phyloP scores from a whole-genome alignment of 2,329 filamentous ascomycete genomes.

The Fulvia fulva region DNA sequence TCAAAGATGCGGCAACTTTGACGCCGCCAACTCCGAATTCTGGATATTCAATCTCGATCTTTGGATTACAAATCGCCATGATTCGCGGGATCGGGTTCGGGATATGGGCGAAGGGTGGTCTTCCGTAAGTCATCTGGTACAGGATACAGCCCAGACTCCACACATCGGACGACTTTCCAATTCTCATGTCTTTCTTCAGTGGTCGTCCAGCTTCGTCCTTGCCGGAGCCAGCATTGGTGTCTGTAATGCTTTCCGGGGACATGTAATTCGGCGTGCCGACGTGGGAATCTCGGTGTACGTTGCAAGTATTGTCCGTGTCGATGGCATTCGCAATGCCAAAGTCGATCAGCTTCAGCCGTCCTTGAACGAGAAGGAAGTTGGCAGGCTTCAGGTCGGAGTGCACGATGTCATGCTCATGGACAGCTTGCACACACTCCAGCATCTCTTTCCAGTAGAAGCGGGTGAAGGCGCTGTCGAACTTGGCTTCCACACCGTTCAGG shows the following conservation, averaged over 20 bases:
- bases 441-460: conserved; percentile 99
- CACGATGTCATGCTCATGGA: conserved; percentile 87
- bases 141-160: conserved; percentile 96
- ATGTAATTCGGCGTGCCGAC: conserved; percentile 98
- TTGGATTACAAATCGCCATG: conserved; percentile 78
- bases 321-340: conserved; percentile 98
- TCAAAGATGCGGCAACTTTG: conserved; percentile 52
- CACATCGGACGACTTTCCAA: conserved; percentile 92
- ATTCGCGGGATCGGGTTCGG: conserved; percentile 80
- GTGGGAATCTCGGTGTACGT: conserved; percentile 92
- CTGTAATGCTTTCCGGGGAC: conserved; percentile 90
- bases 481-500: conserved; percentile 64
- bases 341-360: conserved; percentile 90
- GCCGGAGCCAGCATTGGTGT: conserved; percentile 64
- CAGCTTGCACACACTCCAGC: conserved; percentile 88
- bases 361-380: conserved; percentile 91
- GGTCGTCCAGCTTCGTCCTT: conserved; percentile 42
- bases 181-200: conserved; percentile 77
- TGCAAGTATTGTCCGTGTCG: conserved; percentile 90
- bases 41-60: conserved; percentile 69
- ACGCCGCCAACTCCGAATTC: conserved; percentile 63
- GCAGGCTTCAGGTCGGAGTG: conserved; percentile 96
- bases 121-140: conserved; percentile 97
- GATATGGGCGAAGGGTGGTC: conserved; percentile 92
- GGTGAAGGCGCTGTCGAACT: conserved; percentile 83